Base-by-base conservation (phyloP, 2,329 filamentous ascomycete genomes). In the Aspergillus oerlinghausenensis region DNA sequence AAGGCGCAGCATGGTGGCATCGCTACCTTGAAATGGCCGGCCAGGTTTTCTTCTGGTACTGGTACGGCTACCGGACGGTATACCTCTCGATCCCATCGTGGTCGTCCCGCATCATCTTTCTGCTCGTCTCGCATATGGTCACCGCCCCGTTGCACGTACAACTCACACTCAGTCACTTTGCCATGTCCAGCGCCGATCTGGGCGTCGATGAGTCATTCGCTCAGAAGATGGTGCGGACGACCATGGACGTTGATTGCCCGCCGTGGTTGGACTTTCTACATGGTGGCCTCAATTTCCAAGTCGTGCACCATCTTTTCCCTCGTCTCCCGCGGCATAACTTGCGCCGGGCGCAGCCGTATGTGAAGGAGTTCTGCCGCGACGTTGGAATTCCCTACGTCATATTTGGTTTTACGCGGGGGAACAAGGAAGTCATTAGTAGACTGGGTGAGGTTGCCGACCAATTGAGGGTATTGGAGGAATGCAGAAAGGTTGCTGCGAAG, bases 81-180 rank as follows among this genome's bases (percentile, higher is more conserved):
- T 95, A 93, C 77, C 80, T 81, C 65, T 80, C 80, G 19, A 85
- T 96, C 52, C 89, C 89, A 11, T 84, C 82, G 61, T 84, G 83
- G 73, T 84, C 82, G 73, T 83, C 83, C 59, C 86, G 91, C 19
- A 80, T 94, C 54, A 75, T 82, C 48, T 96, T 90, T 71, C 78
- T 96, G 66, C 79, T 95, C 71, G 75, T 94, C 67, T 92, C 88
- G 67, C 90, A 96, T 70, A 83, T 91, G 68, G 81, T 90, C 25
- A 90, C 90, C 7, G 88, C 89, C 73, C 88, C 91, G 2, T 77
- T 96, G 51, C 92, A 96, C 71, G 83, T 93, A 10, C 92, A 96
- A 71, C 95, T 96, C 70, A 95, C 91, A 0, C 82, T 96, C n/a
- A 94, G 89, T 1, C 92, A 96, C 74, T 96, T 95, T 73, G 90